Conservation (phyloP, 2,329 filamentous ascomycete species). For the Curvularia hawaiiensis region DNA sequence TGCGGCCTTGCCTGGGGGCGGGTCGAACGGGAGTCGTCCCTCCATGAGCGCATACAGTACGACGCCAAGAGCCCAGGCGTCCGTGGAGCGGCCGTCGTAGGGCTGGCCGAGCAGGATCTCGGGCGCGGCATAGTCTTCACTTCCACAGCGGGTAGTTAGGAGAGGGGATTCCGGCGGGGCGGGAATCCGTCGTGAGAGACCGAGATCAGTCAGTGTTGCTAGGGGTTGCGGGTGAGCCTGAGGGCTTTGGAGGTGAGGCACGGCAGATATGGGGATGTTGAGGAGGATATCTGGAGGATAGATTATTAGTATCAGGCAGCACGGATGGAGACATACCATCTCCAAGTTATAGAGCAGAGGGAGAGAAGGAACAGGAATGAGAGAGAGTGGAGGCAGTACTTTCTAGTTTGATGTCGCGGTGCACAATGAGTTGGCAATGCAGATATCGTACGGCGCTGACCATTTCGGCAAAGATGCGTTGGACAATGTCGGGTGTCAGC, state of each 20-base stretch:
- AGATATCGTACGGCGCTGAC: constrained; percentile 85
- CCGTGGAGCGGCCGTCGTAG: constrained; percentile 89
- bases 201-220: constrained; percentile 88
- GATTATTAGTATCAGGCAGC: constrained; percentile 35
- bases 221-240: constrained; percentile 78
- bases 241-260: constrained; percentile 71
- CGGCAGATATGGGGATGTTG: constrained; percentile 73
- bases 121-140: constrained; percentile 95
- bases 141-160: constrained; percentile 91
- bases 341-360: constrained; percentile 14
- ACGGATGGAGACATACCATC: constrained; percentile 30
- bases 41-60: constrained; percentile 92
- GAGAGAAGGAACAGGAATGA: constrained; percentile 8
- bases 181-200: constrained; percentile 83
- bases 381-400: constrained; percentile 64
- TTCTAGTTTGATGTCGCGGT: constrained; percentile 97
- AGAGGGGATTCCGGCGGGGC: constrained; percentile 76
- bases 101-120: constrained; percentile 95
- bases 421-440: constrained; percentile 84
- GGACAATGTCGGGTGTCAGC: constrained; percentile 71
- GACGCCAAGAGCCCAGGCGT: constrained; percentile 95
- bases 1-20: constrained; percentile 77
- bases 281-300: constrained; percentile 77
- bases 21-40: constrained; percentile 90
- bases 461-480: constrained; percentile 88